phyloP scores from a whole-genome alignment of 179 eudicot genomes.

The Sideroxylon spinosum region DNA sequence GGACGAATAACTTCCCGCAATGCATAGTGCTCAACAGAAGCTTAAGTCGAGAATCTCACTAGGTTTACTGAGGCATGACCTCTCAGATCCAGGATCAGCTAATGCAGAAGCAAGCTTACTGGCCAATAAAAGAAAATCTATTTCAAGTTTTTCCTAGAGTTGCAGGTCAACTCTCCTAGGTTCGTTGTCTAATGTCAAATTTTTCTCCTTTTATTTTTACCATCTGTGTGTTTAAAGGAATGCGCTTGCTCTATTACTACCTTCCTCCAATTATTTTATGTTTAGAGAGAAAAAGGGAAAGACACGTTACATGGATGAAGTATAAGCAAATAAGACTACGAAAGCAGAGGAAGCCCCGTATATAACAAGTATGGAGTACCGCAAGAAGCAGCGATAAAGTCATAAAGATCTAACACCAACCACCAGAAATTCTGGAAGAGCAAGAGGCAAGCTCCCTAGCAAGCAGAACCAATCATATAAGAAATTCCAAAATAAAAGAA shows the following conservation, averaged over 20 bases:
- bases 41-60: too few relatives aligned
- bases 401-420: background rate
- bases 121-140: too few relatives aligned
- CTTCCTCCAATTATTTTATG: background rate
- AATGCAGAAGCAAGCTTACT: too few relatives aligned
- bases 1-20: background rate
- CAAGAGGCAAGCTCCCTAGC: background rate
- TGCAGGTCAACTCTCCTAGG: background rate
- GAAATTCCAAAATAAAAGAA: conserved; percentile 11
- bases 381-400: background rate
- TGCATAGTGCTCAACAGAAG: too few relatives aligned
- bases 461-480: background rate
- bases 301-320: background rate
- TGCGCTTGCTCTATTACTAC: background rate
- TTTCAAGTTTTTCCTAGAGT: background rate
- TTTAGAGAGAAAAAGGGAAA: background rate
- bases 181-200: background rate
- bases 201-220: background rate
- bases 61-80: too few relatives aligned
- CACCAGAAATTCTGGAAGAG: background rate
- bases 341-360: background rate
- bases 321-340: background rate
- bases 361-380: background rate
- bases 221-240: background rate
- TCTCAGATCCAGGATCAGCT: too few relatives aligned